These are phyloP conservation scores for Solidago caesia DNA, from an alignment of 129 eudicot species.

Conservation along the genomic window DNA sequence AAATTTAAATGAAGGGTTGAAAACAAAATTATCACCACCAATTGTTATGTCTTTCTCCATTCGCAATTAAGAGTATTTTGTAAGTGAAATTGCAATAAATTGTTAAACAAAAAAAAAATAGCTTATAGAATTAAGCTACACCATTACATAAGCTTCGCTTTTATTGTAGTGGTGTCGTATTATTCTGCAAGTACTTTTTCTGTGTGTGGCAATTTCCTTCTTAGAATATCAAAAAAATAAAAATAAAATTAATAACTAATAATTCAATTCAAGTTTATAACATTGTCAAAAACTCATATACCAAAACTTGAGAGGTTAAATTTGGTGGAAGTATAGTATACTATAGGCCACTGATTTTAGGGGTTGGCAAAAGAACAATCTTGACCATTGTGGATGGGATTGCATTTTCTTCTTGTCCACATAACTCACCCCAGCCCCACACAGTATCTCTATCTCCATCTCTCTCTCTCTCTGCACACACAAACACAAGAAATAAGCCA, in stretches of 20 bases:
- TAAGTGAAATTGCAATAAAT: no score
- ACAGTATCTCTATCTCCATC: neutral
- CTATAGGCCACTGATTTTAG: neutral
- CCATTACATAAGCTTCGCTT: neutral
- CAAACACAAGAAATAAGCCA: slow-evolving; percentile 5
- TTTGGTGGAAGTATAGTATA: neutral
- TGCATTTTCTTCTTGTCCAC: slow-evolving; percentile 43
- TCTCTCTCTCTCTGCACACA: neutral
- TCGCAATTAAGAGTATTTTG: no score
- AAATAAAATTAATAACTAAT: no score
- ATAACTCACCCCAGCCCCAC: slow-evolving; percentile 24
- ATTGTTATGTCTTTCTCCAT: no score
- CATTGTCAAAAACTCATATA: no score
- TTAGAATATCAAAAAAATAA: no score
- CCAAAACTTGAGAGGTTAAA: neutral
- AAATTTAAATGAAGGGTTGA: no score
- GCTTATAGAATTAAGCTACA: neutral
- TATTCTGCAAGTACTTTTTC: no score
- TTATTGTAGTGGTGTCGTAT: neutral
- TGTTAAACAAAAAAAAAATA: no score
- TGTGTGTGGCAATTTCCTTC: no score
- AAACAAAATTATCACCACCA: no score
- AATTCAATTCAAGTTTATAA: no score
- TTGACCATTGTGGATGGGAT: slow-evolving; percentile 33
- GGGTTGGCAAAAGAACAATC: slow-evolving; percentile 18